These are phyloP conservation scores for Gymnopilus dilepis DNA, from an alignment of 768 basidiomycete genomes.

Conservation along the genomic window DNA sequence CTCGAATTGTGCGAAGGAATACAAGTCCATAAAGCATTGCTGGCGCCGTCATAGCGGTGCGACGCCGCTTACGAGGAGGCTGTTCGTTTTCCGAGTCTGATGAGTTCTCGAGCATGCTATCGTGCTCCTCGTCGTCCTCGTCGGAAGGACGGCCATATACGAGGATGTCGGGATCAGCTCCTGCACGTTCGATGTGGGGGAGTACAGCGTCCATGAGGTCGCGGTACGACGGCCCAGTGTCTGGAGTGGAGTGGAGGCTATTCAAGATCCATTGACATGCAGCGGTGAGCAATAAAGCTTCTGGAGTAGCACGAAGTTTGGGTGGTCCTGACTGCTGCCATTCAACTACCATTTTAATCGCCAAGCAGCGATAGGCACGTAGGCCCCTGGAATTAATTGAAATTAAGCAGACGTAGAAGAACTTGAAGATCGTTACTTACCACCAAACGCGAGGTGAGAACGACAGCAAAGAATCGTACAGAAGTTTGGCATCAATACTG, in stretches of 20 bases:
- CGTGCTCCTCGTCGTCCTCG: background rate
- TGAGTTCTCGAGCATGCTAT: background rate
- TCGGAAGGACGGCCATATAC: slow-evolving; percentile 13
- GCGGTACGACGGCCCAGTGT: slow-evolving; percentile 18
- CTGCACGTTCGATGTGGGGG: slow-evolving; percentile 12
- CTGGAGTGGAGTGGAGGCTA: slow-evolving; percentile 28
- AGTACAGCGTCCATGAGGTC: slow-evolving; percentile 26
- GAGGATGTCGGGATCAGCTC: slow-evolving; percentile 18
- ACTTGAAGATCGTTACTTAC: slow-evolving; percentile 2
- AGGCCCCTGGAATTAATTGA: slow-evolving; percentile 22
- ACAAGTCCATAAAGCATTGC: slow-evolving; percentile 12
- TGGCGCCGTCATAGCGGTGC: background rate
- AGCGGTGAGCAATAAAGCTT: slow-evolving; percentile 24
- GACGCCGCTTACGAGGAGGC: background rate
- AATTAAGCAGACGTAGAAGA: background rate
- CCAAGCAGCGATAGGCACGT: slow-evolving; percentile 23
- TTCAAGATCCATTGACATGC: slow-evolving; percentile 25
- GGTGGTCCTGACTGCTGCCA: background rate
- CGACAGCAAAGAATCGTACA: slow-evolving; percentile 11
- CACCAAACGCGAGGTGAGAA: slow-evolving; percentile 18
- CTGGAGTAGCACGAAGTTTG: background rate
- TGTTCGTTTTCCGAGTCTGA: background rate
- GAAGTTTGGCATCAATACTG: background rate
- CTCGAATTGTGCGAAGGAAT: slow-evolving; percentile 10
- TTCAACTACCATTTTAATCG: slow-evolving; percentile 20